Evolutionary conservation across 345 rosid species (phyloP).

Genomic region (Rhizophora mangle): DNA sequence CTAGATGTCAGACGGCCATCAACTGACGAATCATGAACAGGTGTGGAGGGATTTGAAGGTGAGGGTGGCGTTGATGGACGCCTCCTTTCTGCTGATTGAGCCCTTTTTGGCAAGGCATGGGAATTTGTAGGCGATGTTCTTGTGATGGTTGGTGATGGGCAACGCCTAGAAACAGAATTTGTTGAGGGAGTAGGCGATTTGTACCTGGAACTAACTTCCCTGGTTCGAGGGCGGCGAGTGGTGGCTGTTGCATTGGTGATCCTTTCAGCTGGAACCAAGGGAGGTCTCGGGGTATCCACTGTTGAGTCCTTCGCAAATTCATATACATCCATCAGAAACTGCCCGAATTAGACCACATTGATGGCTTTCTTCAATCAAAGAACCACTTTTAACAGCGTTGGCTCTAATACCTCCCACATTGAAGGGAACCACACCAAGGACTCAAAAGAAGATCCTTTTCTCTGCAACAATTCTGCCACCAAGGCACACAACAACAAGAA

Average conservation of each 20-base stretch:
- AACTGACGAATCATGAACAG: slow-evolving; percentile 59
- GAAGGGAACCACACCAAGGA: slow-evolving; percentile 30
- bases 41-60: slow-evolving; percentile 62
- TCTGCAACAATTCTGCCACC: slow-evolving; percentile 59
- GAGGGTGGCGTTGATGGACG: slow-evolving; percentile 80
- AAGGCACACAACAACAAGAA: slow-evolving; percentile 23
- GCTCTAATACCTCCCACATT: slow-evolving; percentile 35
- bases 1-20: slow-evolving; percentile 53
- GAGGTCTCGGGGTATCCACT: slow-evolving; percentile 53
- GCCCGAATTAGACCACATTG: slow-evolving; percentile 57
- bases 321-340: slow-evolving; percentile 70
- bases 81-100: slow-evolving; percentile 81
- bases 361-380: slow-evolving; percentile 25
- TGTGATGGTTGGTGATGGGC: slow-evolving; percentile 66
- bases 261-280: slow-evolving; percentile 66
- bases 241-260: slow-evolving; percentile 51
- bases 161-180: slow-evolving; percentile 46
- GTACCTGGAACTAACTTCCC: slow-evolving; percentile 78
- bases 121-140: slow-evolving; percentile 50
- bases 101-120: slow-evolving; percentile 61
- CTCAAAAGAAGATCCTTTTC: slow-evolving; percentile 46
- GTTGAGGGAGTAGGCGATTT: slow-evolving; percentile 68
- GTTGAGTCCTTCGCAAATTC: slow-evolving; percentile 52
- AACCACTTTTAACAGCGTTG: slow-evolving; percentile 33
- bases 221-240: slow-evolving; percentile 54